Evolutionary conservation across 768 basidiomycete genomes (phyloP), one percentile per base, ranked within the genome.

Genomic region (Podaxis sp.): DNA sequence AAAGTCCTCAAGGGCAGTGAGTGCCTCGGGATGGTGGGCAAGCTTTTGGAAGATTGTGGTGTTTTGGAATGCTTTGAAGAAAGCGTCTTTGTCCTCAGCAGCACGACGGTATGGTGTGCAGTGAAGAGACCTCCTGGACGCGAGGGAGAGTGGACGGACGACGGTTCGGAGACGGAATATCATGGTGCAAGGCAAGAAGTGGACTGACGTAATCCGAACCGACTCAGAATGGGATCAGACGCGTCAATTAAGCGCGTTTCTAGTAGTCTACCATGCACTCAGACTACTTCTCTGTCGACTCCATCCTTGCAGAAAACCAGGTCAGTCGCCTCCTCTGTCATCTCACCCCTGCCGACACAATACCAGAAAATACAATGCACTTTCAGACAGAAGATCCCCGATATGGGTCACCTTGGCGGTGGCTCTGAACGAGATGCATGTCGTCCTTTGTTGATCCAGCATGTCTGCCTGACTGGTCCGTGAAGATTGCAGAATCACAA

Each of bases 241-340:
- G 19, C 29, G 19, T 13, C 22, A 15, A 55, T 55, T 55, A 36
- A 37, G 55, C 54, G 27, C 4, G 50, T 22, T 60, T 50, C 41
- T 53, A 22, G 27, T 7, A 29, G 19, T 43, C 41, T 46, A 8
- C 61, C 66, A 96, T 95, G 94, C 92, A 96, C 63, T 81, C 89
- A 69, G 93, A 96, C 72, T 98, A 98, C 73, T 96, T 91, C 74
- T 94, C 92, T 0, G 84, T 96, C 58, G 92, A 95, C 62, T 85
- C 92, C 4, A 96, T 98, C 67, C 83, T 96, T 25, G 91, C 94
- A 15, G 93, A 94, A 70, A 96, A 96, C 70, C 93, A 94, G 81
- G 92, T 87, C 66, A 41, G 73, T 64, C 51, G 57, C 41, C 19
- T 41, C 36, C 19, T 40, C 37, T 58, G 8, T 25, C 19, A 58